Conservation (phyloP, 768 basidiomycete genomes). For the Pilatotrama ljubarskyi region DNA sequence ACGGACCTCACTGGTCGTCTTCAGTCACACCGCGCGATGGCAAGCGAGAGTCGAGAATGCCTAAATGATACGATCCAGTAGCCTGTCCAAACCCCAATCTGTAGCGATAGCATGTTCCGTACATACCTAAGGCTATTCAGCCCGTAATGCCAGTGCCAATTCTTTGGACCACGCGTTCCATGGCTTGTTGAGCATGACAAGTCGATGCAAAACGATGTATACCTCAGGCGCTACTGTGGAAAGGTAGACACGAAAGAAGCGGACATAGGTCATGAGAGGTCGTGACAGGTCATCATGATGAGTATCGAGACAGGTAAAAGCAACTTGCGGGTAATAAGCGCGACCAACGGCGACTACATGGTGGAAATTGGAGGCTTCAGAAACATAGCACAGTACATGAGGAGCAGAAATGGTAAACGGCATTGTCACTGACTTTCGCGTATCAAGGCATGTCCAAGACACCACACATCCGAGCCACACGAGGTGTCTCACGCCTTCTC, state of each 20-base stretch:
- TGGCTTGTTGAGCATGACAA: too few relatives aligned
- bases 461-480: not conserved
- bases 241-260: not conserved
- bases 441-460: not conserved
- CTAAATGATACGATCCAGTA: not conserved
- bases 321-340: not conserved
- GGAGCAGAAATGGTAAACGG: not conserved
- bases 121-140: not conserved
- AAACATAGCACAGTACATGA: slow-evolving; percentile 13
- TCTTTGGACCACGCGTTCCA: not conserved
- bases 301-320: slow-evolving; percentile 11
- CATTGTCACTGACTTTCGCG: not conserved
- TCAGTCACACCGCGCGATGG: not conserved
- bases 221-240: too few relatives aligned
- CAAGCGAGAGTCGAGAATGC: not conserved
- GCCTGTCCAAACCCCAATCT: not conserved
- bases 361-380: slow-evolving; percentile 8
- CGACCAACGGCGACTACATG: slow-evolving; percentile 8
- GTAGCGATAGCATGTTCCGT: slow-evolving; percentile 8
- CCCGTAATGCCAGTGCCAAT: not conserved
- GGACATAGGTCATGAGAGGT: slow-evolving; percentile 10
- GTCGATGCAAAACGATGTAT: too few relatives aligned
- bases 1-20: not conserved
- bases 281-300: slow-evolving; percentile 17
- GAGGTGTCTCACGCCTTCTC: slow-evolving; percentile 20